Evolutionary conservation across 2,329 filamentous ascomycete genomes (phyloP).

Genomic region (Cladophialophora yegresii): DNA sequence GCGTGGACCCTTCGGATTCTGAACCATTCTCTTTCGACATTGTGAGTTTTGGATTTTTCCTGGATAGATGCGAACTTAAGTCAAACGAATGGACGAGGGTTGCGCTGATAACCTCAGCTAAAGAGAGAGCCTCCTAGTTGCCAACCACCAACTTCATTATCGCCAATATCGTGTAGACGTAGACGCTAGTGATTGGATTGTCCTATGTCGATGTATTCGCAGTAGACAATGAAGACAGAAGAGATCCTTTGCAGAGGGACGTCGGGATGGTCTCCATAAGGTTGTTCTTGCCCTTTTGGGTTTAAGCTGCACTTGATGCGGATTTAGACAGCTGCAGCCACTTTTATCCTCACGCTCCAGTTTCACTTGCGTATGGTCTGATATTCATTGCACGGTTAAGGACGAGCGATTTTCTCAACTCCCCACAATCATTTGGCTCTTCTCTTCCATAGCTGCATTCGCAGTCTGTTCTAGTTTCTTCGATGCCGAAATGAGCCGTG

Average conservation of each 20-base stretch:
- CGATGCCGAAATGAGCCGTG: slow-evolving; percentile 23
- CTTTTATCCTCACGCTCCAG: neutral
- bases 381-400: neutral
- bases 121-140: neutral
- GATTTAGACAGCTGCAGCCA: neutral
- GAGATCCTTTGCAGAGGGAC: neutral
- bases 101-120: neutral
- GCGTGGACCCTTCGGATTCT: slow-evolving; percentile 26
- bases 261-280: neutral
- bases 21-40: slow-evolving; percentile 34
- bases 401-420: neutral
- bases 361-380: neutral
- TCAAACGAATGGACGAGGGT: neutral
- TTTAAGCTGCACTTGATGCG: neutral
- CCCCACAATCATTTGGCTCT: neutral
- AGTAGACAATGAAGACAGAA: neutral
- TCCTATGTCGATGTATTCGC: neutral
- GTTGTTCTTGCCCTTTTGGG: neutral
- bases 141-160: neutral
- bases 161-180: neutral
- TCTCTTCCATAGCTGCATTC: neutral
- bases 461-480: neutral
- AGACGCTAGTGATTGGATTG: neutral
- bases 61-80: neutral
- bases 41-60: neutral